Base-by-base conservation (phyloP, 129 eudicot species). In the sunflower (Helianthus annuus) region DNA sequence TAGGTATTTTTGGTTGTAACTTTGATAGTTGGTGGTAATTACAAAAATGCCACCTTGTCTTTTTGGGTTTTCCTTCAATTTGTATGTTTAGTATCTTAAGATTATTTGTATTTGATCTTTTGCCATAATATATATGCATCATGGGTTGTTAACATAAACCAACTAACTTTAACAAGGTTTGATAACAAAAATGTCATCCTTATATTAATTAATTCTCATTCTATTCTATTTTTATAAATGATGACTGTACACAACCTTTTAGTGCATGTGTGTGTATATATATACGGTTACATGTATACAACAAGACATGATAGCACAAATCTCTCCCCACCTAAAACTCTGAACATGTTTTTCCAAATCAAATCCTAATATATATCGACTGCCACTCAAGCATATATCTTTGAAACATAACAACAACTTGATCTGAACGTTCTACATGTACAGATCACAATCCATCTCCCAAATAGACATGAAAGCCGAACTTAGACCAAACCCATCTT, bases 381-480 rank as follows among this genome's bases (percentile, higher is more conserved):
- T 40, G 7, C 45, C 7, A 40, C 45, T 40, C 59, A 51, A 14
- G 45, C 59, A 10, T 3, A 75, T 15, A 74, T 64, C 55, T 77
- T 78, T 44, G 74, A 62, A 69, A 51, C 64, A 49, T 64, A 51
- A 42, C 36, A 68, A 10, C 52, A 44, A 63, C 15, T 12, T 79
- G 58, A 61, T 74, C 73, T 70, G 73, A 62, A 27, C 32, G 48
- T 61, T 65, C 42, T 32, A 15, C 67, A 76, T 61, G 66, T 42
- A 70, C 39, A 13, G 48, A 52, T n/a, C 58, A 59, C 42, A 72
- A 34, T 49, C 29, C 13, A 24, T 76, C 70, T 69, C 56, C 13
- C 51, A 77, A 61, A 70, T 70, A 64, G 64, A 19, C 70, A 89
- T 89, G 92, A 86, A 82, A 84, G 71, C 92, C 14, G 96, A 89